Conservation (phyloP, 2,329 filamentous ascomycete species). For the Bipolaris zeicola region DNA sequence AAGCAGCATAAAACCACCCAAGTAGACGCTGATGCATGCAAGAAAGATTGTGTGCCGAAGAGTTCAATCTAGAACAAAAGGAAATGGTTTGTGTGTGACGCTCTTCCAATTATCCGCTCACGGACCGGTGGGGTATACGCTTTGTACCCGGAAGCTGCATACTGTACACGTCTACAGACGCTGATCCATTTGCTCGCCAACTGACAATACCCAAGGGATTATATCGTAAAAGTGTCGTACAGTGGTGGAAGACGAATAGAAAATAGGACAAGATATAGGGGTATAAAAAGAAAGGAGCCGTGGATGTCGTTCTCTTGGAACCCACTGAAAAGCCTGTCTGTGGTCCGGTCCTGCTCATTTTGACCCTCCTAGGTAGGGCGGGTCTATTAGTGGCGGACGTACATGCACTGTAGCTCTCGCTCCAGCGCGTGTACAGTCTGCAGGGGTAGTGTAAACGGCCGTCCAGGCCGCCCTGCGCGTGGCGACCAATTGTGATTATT, state of each 20-base stretch:
- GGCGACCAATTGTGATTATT: conserved; percentile 19
- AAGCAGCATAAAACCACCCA: conserved; percentile 11
- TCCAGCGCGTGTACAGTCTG: conserved; percentile 2
- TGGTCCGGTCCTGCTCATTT: conserved; percentile 2
- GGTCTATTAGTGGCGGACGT: conserved; percentile 8
- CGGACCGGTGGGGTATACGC: conserved; percentile 2
- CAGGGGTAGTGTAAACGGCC: background rate
- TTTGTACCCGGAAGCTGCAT: conserved; percentile 4
- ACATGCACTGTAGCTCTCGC: background rate
- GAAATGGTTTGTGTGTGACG: conserved; percentile 9
- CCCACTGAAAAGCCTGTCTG: conserved; percentile 10
- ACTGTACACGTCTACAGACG: conserved; percentile 15
- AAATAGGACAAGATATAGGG: conserved; percentile 29
- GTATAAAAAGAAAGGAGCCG: conserved; percentile 36
- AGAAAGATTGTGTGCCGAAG: background rate
- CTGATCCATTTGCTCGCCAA: conserved; percentile 13
- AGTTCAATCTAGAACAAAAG: conserved; percentile 1
- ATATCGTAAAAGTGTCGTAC: conserved; percentile 32
- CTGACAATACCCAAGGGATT: conserved; percentile 12
- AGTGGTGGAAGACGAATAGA: conserved; percentile 22
- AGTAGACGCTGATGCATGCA: conserved; percentile 20
- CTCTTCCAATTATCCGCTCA: conserved; percentile 16
- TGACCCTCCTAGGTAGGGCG: conserved; percentile 2
- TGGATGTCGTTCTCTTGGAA: conserved; percentile 13
- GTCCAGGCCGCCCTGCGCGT: background rate